A percentile compares a stretch with the other conserved stretches of the same genome.
Conservation (phyloP, 768 basidiomycete species). For the Tephrocybe sp. region DNA sequence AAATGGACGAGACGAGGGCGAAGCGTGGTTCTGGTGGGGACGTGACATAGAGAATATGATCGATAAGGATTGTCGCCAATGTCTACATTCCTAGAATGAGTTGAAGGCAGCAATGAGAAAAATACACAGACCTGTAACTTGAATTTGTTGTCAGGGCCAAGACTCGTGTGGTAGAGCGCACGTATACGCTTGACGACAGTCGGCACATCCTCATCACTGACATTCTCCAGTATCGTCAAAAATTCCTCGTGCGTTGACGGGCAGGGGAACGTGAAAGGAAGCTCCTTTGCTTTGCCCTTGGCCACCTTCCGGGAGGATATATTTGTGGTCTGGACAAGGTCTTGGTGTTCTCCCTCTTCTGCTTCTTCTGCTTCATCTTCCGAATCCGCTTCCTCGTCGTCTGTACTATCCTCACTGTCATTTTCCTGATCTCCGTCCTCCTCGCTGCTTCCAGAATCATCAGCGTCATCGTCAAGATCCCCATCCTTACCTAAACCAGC, state of each 20-base stretch:
- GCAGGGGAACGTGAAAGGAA: slow-evolving; percentile 93
- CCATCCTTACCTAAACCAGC: slow-evolving; percentile 36
- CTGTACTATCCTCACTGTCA: slow-evolving; percentile 29
- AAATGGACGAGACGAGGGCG: slow-evolving; percentile 56
- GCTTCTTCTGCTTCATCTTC: slow-evolving; percentile 30
- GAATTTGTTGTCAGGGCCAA: slow-evolving; percentile 88
- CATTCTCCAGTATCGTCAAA: slow-evolving; percentile 70
- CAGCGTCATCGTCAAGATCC: slow-evolving; percentile 35
- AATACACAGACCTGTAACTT: slow-evolving; percentile 73
- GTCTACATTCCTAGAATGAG: slow-evolving; percentile 39
- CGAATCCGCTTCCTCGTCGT: slow-evolving; percentile 35
- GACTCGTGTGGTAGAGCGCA: slow-evolving; percentile 85
- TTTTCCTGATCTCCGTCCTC: slow-evolving; percentile 39
- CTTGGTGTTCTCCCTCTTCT: slow-evolving; percentile 44
- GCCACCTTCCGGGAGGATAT: slow-evolving; percentile 20
- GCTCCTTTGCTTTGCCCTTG: slow-evolving; percentile 46
- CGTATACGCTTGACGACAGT: slow-evolving; percentile 88
- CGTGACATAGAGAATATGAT: slow-evolving; percentile 80
- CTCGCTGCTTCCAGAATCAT: slow-evolving; percentile 33
- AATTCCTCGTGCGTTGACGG: slow-evolving; percentile 87
- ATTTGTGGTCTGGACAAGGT: slow-evolving; percentile 33
- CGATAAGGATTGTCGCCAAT: slow-evolving; percentile 76
- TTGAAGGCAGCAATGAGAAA: neutral
- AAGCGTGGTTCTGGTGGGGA: slow-evolving; percentile 61
- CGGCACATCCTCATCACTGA: slow-evolving; percentile 71